Percentiles rank a stretch among this genome's conserved stretches.
These are phyloP conservation scores for Aureobasidium uvarum DNA, from an alignment of 2,329 filamentous ascomycete genomes.

Conservation along the genomic window DNA sequence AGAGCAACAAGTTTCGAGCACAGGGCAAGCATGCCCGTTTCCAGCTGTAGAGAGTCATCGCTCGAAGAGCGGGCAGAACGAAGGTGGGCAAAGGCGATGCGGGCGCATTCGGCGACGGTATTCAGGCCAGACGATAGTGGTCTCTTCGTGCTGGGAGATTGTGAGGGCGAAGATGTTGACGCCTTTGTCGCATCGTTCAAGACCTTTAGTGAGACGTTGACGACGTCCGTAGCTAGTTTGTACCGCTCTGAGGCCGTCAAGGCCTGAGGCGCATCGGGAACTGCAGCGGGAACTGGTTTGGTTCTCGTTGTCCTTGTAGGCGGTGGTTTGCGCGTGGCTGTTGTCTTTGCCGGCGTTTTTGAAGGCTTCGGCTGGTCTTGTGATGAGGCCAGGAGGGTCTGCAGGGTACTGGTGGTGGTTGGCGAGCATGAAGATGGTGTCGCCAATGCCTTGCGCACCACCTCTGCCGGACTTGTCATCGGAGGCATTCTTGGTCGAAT, in stretches of 20 bases:
- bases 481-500: conserved; percentile 4
- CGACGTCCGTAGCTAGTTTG: conserved; percentile 67
- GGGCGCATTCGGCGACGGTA: conserved; percentile 61
- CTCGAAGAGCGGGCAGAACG: conserved; percentile 54
- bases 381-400: neutral
- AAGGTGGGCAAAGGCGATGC: conserved; percentile 64
- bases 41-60: conserved; percentile 59
- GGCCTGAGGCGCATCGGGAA: conserved; percentile 32
- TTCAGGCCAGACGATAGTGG: neutral
- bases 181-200: conserved; percentile 64
- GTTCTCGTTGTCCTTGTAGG: neutral
- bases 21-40: conserved; percentile 70
- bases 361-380: conserved; percentile 12
- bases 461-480: conserved; percentile 7
- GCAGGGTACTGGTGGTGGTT: conserved; percentile 13
- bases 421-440: conserved; percentile 9
- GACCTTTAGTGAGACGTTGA: conserved; percentile 68
- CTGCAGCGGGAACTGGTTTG: neutral
- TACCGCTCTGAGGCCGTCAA: conserved; percentile 61
- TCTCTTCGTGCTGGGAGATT: neutral
- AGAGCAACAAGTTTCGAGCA: conserved; percentile 64
- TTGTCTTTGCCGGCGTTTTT: conserved; percentile 3
- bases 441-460: conserved; percentile 20
- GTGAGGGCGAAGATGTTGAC: neutral
- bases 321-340: neutral